These are phyloP conservation scores for Plenodomus tracheiphilus DNA, from an alignment of 2,329 filamentous ascomycete species.

Conservation along the genomic window DNA sequence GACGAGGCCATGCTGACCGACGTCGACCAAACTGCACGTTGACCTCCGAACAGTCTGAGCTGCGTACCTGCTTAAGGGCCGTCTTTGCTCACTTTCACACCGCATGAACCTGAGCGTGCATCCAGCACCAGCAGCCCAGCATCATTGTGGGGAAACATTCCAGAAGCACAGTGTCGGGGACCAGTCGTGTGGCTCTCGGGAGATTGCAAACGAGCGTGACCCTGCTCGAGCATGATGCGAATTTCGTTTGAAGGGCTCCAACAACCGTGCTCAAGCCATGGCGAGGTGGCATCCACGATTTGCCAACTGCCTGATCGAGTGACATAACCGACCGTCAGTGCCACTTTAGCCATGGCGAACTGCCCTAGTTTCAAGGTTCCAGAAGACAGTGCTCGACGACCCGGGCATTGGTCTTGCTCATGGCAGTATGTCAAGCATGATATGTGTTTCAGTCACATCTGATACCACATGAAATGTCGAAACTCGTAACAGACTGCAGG, in stretches of 20 bases:
- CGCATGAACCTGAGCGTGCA: slow-evolving; percentile 24
- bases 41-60: slow-evolving; percentile 22
- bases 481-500: neutral
- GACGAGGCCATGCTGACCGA: slow-evolving; percentile 26
- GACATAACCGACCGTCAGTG: slow-evolving; percentile 25
- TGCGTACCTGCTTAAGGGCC: slow-evolving; percentile 19
- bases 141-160: slow-evolving; percentile 39
- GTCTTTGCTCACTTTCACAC: slow-evolving; percentile 26
- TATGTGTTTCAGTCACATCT: slow-evolving; percentile 12
- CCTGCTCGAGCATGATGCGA: slow-evolving; percentile 36
- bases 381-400: slow-evolving; percentile 4
- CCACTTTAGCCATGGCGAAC: slow-evolving; percentile 25
- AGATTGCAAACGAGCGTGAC: slow-evolving; percentile 28
- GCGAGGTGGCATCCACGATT: slow-evolving; percentile 21
- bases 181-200: slow-evolving; percentile 36
- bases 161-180: slow-evolving; percentile 34
- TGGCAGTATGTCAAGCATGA: slow-evolving; percentile 18
- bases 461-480: neutral
- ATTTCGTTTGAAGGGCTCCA: slow-evolving; percentile 30
- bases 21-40: slow-evolving; percentile 10
- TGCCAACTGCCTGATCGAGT: slow-evolving; percentile 34
- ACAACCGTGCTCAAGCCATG: slow-evolving; percentile 30
- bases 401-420: slow-evolving; percentile 15
- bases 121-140: slow-evolving; percentile 23
- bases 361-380: slow-evolving; percentile 32